Percentiles rank a stretch among this genome's conserved stretches.
Conservation (phyloP, 306 rosid genomes). For the Vigna trinervia region DNA sequence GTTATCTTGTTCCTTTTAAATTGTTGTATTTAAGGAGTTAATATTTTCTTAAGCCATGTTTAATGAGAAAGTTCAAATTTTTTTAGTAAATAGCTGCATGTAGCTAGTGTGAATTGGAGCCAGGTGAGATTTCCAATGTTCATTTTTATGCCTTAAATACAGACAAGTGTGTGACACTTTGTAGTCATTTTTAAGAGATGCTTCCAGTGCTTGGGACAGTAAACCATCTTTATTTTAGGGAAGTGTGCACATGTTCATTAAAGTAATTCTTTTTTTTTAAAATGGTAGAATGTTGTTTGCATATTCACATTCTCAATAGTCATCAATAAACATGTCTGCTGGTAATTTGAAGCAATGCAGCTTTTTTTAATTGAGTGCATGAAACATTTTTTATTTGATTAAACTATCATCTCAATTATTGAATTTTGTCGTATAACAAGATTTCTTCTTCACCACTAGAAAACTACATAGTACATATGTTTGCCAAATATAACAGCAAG, state of each 20-base stretch:
- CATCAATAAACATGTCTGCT: constrained; percentile 37
- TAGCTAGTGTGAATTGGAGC: background rate
- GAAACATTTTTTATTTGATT: constrained; percentile 11
- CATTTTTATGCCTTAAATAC: background rate
- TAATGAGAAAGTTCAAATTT: too few species aligned
- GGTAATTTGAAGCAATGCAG: background rate
- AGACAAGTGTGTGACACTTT: constrained; percentile 22
- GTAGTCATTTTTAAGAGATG: constrained; percentile 18
- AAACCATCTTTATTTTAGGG: constrained; percentile 32
- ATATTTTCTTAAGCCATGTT: background rate
- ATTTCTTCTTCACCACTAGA: constrained; percentile 33
- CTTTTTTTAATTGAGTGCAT: background rate
- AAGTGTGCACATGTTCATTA: constrained; percentile 37
- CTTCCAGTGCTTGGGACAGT: constrained; percentile 21
- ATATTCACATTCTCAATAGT: constrained; percentile 32
- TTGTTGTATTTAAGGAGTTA: background rate
- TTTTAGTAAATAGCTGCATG: background rate
- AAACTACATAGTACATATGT: constrained; percentile 7
- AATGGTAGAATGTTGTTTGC: constrained; percentile 40
- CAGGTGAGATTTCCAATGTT: constrained; percentile 11
- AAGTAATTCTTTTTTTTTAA: background rate
- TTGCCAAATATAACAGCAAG: constrained; percentile 22
- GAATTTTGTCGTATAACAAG: constrained; percentile 37
- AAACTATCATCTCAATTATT: constrained; percentile 44
- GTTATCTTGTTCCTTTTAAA: too few species aligned